Conservation (phyloP, 305 asterid species). For the Fraxinus xanthoxyloides region DNA sequence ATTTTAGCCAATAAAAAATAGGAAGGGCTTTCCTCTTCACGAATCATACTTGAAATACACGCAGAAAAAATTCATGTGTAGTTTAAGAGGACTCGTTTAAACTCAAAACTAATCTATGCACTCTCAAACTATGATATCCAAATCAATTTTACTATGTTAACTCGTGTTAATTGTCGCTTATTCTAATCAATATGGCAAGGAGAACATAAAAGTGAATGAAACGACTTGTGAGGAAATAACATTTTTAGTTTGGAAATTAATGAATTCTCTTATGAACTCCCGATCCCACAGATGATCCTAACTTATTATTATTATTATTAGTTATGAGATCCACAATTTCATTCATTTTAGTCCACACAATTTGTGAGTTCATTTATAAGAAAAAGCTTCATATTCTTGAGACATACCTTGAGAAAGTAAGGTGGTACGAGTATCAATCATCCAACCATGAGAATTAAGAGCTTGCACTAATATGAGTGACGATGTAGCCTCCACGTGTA, state of each 20-base stretch:
- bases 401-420: not conserved
- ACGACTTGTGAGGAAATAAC: not conserved
- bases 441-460: not conserved
- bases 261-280: not conserved
- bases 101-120: not conserved
- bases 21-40: not conserved
- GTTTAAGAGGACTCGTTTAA: not conserved
- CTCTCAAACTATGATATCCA: not conserved
- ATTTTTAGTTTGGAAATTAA: not conserved
- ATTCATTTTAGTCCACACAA: not conserved
- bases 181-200: not conserved
- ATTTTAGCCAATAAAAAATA: not conserved
- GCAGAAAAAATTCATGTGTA: no score
- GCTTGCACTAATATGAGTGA: not conserved
- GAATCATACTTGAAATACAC: not conserved
- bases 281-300: no score
- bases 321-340: not conserved
- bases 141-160: not conserved
- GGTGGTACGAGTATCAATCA: not conserved
- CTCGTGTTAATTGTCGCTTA: not conserved
- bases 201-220: not conserved
- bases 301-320: no score
- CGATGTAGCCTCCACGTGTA: not conserved
- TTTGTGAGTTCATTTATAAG: not conserved
- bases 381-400: no score